These are phyloP conservation scores for Globisporangium okanoganense DNA, from an alignment of 352 stramenopile genomes.

Conservation along the genomic window DNA sequence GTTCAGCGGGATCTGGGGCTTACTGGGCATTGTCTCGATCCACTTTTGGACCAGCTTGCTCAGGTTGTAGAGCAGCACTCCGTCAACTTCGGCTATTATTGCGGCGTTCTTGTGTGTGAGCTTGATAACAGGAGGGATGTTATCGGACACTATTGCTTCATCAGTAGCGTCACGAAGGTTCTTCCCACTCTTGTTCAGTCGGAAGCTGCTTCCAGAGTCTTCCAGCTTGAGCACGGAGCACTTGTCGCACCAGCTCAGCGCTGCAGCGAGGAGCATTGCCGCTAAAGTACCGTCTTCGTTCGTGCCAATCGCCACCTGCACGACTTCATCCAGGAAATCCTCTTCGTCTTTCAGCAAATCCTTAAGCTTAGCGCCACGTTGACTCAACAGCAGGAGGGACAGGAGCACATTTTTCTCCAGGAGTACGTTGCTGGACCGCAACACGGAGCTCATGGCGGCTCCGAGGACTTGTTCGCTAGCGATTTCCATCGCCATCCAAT, in stretches of 20 bases:
- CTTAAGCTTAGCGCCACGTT: neutral
- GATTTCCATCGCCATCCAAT: slow-evolving; percentile 7
- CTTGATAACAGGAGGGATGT: neutral
- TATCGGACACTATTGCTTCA: neutral
- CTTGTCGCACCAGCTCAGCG: slow-evolving; percentile 11
- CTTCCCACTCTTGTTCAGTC: neutral
- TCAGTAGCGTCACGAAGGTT: neutral
- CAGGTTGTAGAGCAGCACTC: slow-evolving; percentile 2
- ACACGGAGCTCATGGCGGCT: neutral
- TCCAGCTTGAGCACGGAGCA: slow-evolving; percentile 10
- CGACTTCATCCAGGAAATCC: slow-evolving; percentile 5
- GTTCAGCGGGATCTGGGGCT: neutral
- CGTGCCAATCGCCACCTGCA: slow-evolving; percentile 1
- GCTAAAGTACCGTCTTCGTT: slow-evolving; percentile 9
- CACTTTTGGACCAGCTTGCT: neutral
- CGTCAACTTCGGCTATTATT: slow-evolving; percentile 1
- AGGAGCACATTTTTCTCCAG: slow-evolving; percentile 16
- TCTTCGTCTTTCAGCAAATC: neutral
- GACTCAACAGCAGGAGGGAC: slow-evolving; percentile 4
- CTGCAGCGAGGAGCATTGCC: slow-evolving; percentile 5
- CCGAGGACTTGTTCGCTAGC: neutral
- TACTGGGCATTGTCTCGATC: neutral
- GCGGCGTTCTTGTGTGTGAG: neutral
- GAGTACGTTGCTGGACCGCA: slow-evolving; percentile 14
- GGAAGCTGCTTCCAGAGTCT: slow-evolving; percentile 5